These are phyloP conservation scores for Debaryomyces fabryi DNA, from an alignment of 1,139 yeast genomes.

Conservation along the genomic window DNA sequence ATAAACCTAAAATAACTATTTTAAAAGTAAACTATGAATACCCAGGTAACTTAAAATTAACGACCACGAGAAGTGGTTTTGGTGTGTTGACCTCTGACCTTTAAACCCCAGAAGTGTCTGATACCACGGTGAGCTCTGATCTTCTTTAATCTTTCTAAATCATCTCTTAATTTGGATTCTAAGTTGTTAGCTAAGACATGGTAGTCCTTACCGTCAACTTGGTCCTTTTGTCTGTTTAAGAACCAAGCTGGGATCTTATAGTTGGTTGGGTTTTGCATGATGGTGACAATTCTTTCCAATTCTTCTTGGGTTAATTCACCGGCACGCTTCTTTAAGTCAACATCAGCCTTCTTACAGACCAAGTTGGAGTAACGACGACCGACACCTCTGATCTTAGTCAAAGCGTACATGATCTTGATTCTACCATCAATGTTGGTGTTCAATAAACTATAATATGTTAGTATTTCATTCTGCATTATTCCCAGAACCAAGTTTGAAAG, in stretches of 20 bases:
- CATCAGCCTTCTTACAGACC: conserved; percentile 99
- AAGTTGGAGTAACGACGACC: conserved; percentile 99
- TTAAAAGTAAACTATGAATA: conserved; percentile 11
- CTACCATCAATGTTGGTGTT: conserved; percentile 99
- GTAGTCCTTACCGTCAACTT: conserved; percentile 98
- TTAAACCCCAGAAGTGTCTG: conserved; percentile 99
- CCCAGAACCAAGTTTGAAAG: background rate
- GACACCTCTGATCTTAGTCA: conserved; percentile 99
- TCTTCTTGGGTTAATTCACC: conserved; percentile 99
- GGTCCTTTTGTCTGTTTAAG: conserved; percentile 99
- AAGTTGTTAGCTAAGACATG: conserved; percentile 98
- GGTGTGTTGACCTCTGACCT: conserved; percentile 99
- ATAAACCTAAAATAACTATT: conserved; percentile 12
- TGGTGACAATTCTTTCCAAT: conserved; percentile 99
- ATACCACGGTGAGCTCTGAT: conserved; percentile 99
- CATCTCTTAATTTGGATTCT: conserved; percentile 99
- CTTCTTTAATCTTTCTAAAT: conserved; percentile 99
- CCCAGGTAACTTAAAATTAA: conserved; percentile 32
- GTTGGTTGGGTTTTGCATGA: conserved; percentile 99
- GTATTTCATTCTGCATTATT: conserved; percentile 16
- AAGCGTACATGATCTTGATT: conserved; percentile 99
- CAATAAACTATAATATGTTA: conserved; percentile 73
- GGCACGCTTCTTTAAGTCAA: conserved; percentile 97
- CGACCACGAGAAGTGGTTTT: conserved; percentile 98
- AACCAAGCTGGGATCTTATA: conserved; percentile 99